Evolutionary conservation across 352 stramenopile species (phyloP), one percentile per base, ranked within the genome.

Genomic region (Vaucheria bursata): DNA sequence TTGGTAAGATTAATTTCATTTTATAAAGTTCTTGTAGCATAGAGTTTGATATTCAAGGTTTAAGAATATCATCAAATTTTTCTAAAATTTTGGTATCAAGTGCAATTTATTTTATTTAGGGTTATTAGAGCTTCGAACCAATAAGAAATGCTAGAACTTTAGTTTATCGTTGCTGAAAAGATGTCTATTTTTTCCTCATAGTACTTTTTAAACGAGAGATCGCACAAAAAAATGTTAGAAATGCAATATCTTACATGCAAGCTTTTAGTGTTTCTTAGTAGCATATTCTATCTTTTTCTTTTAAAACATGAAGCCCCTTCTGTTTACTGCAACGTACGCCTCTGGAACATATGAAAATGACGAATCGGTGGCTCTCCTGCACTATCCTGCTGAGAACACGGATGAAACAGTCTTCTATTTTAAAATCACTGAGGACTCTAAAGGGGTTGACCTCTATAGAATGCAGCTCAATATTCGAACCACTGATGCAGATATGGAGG

Each of bases 381-480:
- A 85, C 65, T 74, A 69, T 18, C 80, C 80, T 6, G 80, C 80
- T 38, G 80, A 85, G 75, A 82, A 53, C 38, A 85, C 80, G 40
- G 80, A 79, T 1, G 64, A 83, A 29, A 82, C 77, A 31, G 75
- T 85, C 6, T 85, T 85, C 73, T 36, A 68, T 8, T 85, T 85
- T 35, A 69, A 64, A 25, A 32, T 85, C 0, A 77, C 75, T 1
- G 64, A 79, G 50, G 76, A 85, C 66, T 18, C 8, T 25, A 40
- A 25, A 4, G 70, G 75, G 3, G 74, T 85, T 18, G 76, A 85
- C 40, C 35, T 85, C 2, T 64, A 82, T 1, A 34, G 76, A 6
- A 49, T 80, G 35, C 76, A 79, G 59, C 73, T 79, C 50, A 75
- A 65, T 40, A 73, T 83, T 6, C 52, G 77, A 1, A 73, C 77